Percentiles rank a stretch among this genome's conserved stretches.
These are phyloP conservation scores for Wickerhamiella sorbophila DNA, from an alignment of 805 yeast genomes.

Conservation along the genomic window DNA sequence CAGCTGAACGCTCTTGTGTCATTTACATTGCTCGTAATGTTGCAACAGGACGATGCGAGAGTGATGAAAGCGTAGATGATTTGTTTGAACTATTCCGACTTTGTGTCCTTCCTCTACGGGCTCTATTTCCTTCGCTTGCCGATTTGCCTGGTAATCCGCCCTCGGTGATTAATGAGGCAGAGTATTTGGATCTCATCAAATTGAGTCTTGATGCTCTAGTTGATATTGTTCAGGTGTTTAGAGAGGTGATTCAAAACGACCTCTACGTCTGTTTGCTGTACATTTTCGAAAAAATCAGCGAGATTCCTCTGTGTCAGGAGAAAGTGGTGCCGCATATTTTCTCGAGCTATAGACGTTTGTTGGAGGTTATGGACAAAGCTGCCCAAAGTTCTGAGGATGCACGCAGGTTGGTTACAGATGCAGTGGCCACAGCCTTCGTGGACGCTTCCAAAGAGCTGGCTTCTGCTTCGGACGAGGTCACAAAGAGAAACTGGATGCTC, in stretches of 20 bases:
- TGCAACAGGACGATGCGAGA: constrained; percentile 33
- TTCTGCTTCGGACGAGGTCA: constrained; percentile 1
- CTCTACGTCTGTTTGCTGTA: constrained; percentile 55
- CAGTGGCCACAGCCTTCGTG: constrained; percentile 6
- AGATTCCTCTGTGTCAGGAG: constrained; percentile 28
- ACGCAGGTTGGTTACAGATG: constrained; percentile 5
- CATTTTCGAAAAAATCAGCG: constrained; percentile 43
- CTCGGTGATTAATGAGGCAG: constrained; percentile 23
- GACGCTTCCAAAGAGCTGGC: constrained; percentile 3
- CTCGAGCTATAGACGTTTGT: constrained; percentile 36
- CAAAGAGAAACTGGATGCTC: constrained; percentile 8
- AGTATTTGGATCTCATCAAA: constrained; percentile 30
- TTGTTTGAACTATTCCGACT: constrained; percentile 69
- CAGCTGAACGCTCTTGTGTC: constrained; percentile 34
- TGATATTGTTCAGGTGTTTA: constrained; percentile 51
- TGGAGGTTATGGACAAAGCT: constrained; percentile 19
- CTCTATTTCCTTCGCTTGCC: constrained; percentile 44
- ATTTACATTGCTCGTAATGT: constrained; percentile 46
- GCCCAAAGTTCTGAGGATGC: constrained; percentile 26
- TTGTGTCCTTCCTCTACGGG: constrained; percentile 46
- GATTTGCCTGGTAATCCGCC: constrained; percentile 16
- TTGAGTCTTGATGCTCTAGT: constrained; percentile 37
- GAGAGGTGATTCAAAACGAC: constrained; percentile 54
- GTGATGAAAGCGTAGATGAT: constrained; percentile 52
- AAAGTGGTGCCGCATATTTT: constrained; percentile 38